Base-by-base conservation (phyloP, 2,329 filamentous ascomycete species). In the Calycina marina region DNA sequence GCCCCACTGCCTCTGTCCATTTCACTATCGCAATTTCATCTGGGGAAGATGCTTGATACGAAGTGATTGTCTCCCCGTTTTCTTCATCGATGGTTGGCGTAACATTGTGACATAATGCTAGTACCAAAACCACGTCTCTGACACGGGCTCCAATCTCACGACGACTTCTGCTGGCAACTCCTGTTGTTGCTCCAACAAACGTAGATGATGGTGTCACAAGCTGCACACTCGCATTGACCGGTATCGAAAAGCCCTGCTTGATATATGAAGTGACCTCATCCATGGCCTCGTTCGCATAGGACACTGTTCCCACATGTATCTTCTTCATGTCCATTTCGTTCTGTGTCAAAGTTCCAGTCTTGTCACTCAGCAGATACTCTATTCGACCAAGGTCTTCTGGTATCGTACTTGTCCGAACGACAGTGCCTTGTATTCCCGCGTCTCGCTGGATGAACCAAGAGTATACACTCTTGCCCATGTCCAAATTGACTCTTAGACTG, bases 321-420 rank as follows among this genome's bases (percentile, higher is more conserved):
- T 98, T 98, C 53, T 92, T 93, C 68, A 98, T 78, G 51, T 94
- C 88, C 86, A 94, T 94, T 50, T 93, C 84, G 49, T 98, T 98
- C 46, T 96, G 85, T 0, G 90, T 98, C 38, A 98, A 57, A 2
- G 90, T 98, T n/a, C 90, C 90, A 1, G 90, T 98, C 57, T 98
- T 98, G 56, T 98, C 90, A 41, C 84, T 94, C 17, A 98, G 65
- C 2, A 98, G 65, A 53, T 98, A 98, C 55, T 98, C 90, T 27
- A 98, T 93, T 14, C 92, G 72, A 5, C 90, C 90, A 3, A 98
- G 62, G 48, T 98, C 90, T 55, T 98, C 90, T 0, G 90, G 92
- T 28, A 98, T 98, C 0, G 90, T 98, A 53, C 86, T 94, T 1
- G 90, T 98, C 36, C 90, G 73, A 4, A 98, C 92, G 5, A 98